Base-by-base conservation (phyloP, 306 rosid species). In the Corylus avellana region DNA sequence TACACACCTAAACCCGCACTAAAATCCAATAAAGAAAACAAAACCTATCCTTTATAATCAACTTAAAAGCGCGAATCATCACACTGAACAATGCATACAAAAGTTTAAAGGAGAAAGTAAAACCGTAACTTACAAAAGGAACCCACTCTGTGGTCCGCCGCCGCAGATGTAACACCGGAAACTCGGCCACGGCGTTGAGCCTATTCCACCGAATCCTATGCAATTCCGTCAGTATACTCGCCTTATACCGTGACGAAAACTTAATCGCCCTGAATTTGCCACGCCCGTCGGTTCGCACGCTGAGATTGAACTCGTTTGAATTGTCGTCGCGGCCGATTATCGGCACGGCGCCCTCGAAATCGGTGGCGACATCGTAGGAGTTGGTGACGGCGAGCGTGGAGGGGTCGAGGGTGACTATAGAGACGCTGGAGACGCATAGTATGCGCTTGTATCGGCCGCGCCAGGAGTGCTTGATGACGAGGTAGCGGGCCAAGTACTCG, bases 401-500 rank as follows among this genome's bases (percentile, higher is more conserved):
- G 51, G 99, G 99, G 82, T 96, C 99, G 62, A 96, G 83, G 20
- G 99, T 96, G 70, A 84, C 46, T 35, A 96, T 79, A 12, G 97
- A 54, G 12, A 84, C 84, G 67, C 55, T 84, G 9, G 98, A 96
- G 5, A 96, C 80, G 80, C 99, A 96, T 7, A 96, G 86, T 70
- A 93, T 90, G 73, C 99, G 88, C 88, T 93, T 96, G 88, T 96
- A 96, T 22, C 99, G 98, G 61, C 99, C 99, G 3, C 98, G 97
- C 99, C 99, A 96, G 0, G 99, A 96, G 93, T 96, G 99, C 82
- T 96, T 96, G 55, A 93, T 74, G 35, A 91, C 97, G 75, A 89
- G 12, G 79, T 96, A 93, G 11, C 99, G 90, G 4, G 97, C 98
- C 80, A 96, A 73, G 86, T 96, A 96, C 90, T 96, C 99, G 0